Conservation (phyloP, 495 filamentous ascomycete species). For the Aspergillus sclerotioniger region DNA sequence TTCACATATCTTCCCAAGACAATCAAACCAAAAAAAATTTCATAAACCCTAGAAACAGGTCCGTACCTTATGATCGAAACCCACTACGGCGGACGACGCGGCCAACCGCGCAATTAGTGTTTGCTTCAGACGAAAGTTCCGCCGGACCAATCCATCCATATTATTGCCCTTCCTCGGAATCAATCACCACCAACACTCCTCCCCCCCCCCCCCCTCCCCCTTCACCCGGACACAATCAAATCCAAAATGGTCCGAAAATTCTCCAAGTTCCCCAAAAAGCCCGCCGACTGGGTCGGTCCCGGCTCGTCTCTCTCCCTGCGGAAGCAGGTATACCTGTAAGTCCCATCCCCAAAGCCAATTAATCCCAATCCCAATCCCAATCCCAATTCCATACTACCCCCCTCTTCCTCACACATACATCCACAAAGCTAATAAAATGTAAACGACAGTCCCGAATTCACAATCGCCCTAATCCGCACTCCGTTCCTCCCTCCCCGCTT, state of each 20-base stretch:
- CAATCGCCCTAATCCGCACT: conserved; percentile 70
- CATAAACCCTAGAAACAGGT: too few species aligned
- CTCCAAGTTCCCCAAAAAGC: conserved; percentile 29
- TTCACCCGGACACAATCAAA: neutral
- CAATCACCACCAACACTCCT: conserved; percentile 1
- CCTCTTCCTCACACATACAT: conserved; percentile 4
- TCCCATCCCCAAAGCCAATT: conserved; percentile 7
- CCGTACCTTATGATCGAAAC: neutral
- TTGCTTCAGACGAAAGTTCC: conserved; percentile 30
- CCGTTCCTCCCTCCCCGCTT: conserved; percentile 69
- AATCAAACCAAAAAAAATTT: neutral
- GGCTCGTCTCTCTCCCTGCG: conserved; percentile 24
- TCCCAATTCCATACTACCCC: conserved; percentile 2
- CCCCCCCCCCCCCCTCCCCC: neutral
- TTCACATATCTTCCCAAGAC: neutral
- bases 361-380: conserved; percentile 6
- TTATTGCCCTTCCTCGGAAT: neutral
- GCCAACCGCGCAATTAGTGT: conserved; percentile 38
- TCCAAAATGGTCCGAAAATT: conserved; percentile 38
- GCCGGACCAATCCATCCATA: conserved; percentile 13
- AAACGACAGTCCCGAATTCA: conserved; percentile 84
- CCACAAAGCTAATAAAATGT: too few species aligned
- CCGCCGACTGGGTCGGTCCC: conserved; percentile 21
- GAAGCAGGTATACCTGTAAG: conserved; percentile 71
- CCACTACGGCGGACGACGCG: conserved; percentile 37